Conservation (phyloP, 192 early-diverging fungal species). For the Coemansia sp. region DNA sequence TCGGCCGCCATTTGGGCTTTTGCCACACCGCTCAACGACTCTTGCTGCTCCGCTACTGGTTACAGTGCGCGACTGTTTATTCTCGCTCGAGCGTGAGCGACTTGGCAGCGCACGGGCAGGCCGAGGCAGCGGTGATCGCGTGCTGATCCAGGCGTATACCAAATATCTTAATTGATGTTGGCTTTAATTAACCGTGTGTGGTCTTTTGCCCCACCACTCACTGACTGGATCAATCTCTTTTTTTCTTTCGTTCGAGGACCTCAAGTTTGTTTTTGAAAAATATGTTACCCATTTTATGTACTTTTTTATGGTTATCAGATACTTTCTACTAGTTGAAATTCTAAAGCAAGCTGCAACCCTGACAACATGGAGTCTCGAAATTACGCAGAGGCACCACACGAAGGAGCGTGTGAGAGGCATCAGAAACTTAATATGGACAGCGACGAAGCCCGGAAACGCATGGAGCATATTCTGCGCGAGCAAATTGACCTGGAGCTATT, state of each 20-base stretch:
- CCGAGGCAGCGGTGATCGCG: constrained; percentile 44
- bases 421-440: constrained; percentile 14
- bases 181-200: neutral
- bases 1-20: constrained; percentile 13
- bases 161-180: constrained; percentile 18
- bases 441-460: constrained; percentile 38
- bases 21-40: constrained; percentile 37
- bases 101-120: constrained; percentile 40
- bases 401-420: neutral
- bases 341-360: neutral
- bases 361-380: neutral
- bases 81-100: constrained; percentile 71
- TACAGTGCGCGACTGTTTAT: constrained; percentile 71
- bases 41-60: constrained; percentile 56
- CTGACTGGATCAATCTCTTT: neutral
- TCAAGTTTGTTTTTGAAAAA: neutral
- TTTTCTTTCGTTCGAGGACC: neutral
- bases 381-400: neutral
- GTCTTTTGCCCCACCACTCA: neutral
- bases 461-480: constrained; percentile 62
- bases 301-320: neutral
- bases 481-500: constrained; percentile 80
- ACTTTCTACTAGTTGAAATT: neutral
- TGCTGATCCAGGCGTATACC: constrained; percentile 38
- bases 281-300: neutral